These are phyloP conservation scores for Termitomyces sp. DNA, from an alignment of 768 basidiomycete genomes.

Conservation along the genomic window DNA sequence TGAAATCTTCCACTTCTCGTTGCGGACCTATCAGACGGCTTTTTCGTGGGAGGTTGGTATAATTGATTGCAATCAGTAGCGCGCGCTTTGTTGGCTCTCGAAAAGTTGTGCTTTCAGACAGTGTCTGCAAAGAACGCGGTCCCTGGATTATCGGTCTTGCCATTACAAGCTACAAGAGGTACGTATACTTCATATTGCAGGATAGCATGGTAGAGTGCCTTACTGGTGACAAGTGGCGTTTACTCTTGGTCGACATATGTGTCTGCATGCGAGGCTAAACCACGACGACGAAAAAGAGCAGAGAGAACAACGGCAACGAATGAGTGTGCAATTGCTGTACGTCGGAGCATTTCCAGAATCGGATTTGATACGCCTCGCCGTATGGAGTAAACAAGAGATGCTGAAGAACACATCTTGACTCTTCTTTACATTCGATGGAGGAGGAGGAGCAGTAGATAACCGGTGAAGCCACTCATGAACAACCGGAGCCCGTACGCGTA, in stretches of 20 bases:
- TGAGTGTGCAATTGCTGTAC: background rate
- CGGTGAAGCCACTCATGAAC: too few species aligned
- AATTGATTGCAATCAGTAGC: constrained; percentile 2
- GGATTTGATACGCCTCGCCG: background rate
- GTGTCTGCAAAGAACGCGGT: background rate
- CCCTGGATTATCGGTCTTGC: background rate
- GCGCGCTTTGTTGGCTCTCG: background rate
- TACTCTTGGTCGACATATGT: background rate
- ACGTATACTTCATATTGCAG: too few species aligned
- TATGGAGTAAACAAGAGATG: background rate
- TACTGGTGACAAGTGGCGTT: background rate
- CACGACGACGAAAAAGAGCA: background rate
- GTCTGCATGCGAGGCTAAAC: background rate
- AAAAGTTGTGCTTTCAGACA: background rate
- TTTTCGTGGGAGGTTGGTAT: background rate
- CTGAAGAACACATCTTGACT: too few species aligned
- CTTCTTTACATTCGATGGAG: too few species aligned
- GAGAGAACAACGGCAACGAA: background rate
- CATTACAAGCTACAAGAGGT: background rate
- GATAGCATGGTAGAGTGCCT: background rate
- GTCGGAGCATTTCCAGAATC: background rate
- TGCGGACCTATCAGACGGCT: background rate
- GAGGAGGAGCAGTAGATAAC: too few species aligned
- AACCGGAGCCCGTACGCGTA: too few species aligned
- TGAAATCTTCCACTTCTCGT: background rate